Percentiles rank a stretch among this genome's conserved stretches.
phyloP scores from a whole-genome alignment of 495 filamentous ascomycete genomes.

The Extremus antarcticus region DNA sequence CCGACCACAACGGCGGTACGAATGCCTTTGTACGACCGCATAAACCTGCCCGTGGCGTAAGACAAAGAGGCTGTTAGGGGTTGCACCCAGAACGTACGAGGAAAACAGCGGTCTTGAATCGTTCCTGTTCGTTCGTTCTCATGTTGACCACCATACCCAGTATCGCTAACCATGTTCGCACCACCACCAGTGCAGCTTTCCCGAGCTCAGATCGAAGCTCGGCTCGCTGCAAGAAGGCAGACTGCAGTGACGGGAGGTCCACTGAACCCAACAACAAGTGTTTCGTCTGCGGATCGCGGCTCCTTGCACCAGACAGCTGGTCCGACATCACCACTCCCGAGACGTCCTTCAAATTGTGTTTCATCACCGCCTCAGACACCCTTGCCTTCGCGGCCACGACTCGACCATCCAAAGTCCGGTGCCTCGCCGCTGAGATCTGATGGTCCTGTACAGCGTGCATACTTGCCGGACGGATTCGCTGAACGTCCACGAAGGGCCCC shows the following conservation, averaged over 20 bases:
- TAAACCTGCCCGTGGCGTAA: conserved; percentile 2
- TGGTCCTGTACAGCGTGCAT: neutral
- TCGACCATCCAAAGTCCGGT: neutral
- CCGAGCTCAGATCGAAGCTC: conserved; percentile 10
- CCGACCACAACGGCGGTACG: neutral
- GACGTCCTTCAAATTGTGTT: neutral
- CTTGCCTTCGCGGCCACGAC: neutral
- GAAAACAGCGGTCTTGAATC: neutral
- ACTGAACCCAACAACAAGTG: neutral
- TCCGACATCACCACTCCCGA: neutral
- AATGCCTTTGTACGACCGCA: conserved; percentile 9
- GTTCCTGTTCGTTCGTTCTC: neutral
- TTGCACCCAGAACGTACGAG: neutral
- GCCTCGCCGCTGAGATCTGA: neutral
- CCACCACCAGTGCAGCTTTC: conserved; percentile 16
- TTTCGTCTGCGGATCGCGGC: neutral
- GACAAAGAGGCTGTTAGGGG: neutral
- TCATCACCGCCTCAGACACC: neutral
- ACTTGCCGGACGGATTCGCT: neutral
- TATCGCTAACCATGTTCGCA: conserved; percentile 8
- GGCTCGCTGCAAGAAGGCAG: conserved; percentile 3
- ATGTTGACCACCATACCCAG: neutral
- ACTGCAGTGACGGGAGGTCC: neutral
- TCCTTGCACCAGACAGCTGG: neutral
- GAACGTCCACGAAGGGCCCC: conserved; percentile 9